phyloP scores from a whole-genome alignment of 768 basidiomycete species.

The Dioszegia aurantiaca region DNA sequence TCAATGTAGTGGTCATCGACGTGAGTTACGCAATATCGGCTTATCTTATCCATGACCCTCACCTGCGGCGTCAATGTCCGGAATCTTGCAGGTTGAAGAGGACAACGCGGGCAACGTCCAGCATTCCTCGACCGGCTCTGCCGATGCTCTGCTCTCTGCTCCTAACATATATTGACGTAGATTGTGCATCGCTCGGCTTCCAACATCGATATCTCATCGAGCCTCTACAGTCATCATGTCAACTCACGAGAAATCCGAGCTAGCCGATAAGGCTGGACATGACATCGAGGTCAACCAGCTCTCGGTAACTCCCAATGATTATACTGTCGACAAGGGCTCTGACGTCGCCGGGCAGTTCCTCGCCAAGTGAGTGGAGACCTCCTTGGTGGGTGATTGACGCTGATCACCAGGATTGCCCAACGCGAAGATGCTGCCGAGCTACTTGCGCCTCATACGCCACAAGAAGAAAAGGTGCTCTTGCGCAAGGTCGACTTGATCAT shows the following conservation, averaged over 20 bases:
- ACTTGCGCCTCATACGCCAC: not conserved
- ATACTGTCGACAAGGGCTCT: not conserved
- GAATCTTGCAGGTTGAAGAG: too few relatives aligned
- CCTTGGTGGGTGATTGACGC: not conserved
- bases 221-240: not conserved
- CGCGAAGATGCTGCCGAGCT: not conserved
- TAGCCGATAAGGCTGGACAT: not conserved
- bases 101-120: too few relatives aligned
- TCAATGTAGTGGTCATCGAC: too few relatives aligned
- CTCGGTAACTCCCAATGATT: not conserved
- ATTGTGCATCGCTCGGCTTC: too few relatives aligned
- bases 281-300: not conserved
- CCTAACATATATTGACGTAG: not conserved
- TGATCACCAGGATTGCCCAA: not conserved
- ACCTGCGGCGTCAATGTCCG: too few relatives aligned
- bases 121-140: not conserved
- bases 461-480: conserved; percentile 1
- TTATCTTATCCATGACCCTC: too few relatives aligned
- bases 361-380: not conserved
- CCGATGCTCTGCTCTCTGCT: not conserved
- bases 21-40: too few relatives aligned
- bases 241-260: not conserved
- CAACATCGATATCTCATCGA: not conserved
- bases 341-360: conserved; percentile 3
- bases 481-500: conserved; percentile 3